These are phyloP conservation scores for Ogataea hybrid DNA, from an alignment of 1,139 yeast species.

Conservation along the genomic window DNA sequence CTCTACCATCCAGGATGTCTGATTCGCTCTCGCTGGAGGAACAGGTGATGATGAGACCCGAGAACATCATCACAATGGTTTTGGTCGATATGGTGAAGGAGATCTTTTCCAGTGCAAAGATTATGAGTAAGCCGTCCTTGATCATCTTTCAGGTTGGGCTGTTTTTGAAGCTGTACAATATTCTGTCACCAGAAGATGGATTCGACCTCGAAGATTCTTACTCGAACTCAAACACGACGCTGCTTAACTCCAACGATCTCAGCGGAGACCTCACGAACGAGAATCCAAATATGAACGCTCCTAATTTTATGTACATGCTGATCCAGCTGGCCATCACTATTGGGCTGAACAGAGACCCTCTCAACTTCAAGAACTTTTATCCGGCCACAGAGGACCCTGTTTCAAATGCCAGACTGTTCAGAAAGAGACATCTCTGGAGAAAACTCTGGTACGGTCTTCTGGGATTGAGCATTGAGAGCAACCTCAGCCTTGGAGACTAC, in stretches of 20 bases:
- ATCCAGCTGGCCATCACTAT: conserved; percentile 35
- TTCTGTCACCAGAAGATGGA: conserved; percentile 39
- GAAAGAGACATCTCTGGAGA: conserved; percentile 36
- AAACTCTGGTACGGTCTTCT: conserved; percentile 35
- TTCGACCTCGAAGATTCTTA: conserved; percentile 37
- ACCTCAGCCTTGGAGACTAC: conserved; percentile 34
- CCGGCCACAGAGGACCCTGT: conserved; percentile 28
- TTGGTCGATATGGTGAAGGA: conserved; percentile 36
- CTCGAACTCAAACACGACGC: conserved; percentile 24
- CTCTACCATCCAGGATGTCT: conserved; percentile 37
- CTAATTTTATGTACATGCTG: conserved; percentile 32
- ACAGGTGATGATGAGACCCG: conserved; percentile 31
- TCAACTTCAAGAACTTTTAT: conserved; percentile 33
- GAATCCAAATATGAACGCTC: conserved; percentile 33
- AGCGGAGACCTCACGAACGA: conserved; percentile 33
- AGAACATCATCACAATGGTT: conserved; percentile 33
- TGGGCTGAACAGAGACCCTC: conserved; percentile 36
- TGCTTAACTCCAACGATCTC: conserved; percentile 29
- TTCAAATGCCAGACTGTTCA: conserved; percentile 29
- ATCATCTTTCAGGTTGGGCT: conserved; percentile 38
- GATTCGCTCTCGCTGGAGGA: conserved; percentile 29
- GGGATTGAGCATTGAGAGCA: conserved; percentile 31
- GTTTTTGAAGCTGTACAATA: conserved; percentile 33
- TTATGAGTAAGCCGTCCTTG: conserved; percentile 34
- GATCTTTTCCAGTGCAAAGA: conserved; percentile 32